Percentiles rank a stretch among this genome's conserved stretches.
Evolutionary conservation across 2,329 filamentous ascomycete genomes (phyloP).

Genomic region (Neophaeococcomyces mojaviensis): DNA sequence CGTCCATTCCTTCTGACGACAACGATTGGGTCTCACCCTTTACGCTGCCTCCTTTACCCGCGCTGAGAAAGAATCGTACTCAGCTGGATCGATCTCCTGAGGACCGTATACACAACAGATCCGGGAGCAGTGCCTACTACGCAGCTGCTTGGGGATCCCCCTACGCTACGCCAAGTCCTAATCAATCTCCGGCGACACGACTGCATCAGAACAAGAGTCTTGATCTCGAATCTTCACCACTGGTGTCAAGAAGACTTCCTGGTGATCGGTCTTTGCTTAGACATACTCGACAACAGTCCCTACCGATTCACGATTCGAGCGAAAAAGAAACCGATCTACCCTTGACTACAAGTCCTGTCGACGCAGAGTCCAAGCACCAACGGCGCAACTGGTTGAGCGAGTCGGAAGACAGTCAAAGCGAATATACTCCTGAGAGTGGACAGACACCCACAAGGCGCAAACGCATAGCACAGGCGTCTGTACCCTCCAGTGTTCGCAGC

Average conservation of each 20-base stretch:
- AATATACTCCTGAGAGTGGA: conserved; percentile 54
- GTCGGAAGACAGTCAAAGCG: conserved; percentile 58
- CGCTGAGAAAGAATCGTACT: conserved; percentile 15
- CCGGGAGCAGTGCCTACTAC: conserved; percentile 48
- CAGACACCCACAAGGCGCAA: conserved; percentile 16
- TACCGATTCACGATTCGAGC: conserved; percentile 1
- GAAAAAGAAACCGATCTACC: not conserved
- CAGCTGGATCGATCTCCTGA: conserved; percentile 18
- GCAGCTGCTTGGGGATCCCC: conserved; percentile 90
- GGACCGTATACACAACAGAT: conserved; percentile 27
- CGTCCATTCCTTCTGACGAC: conserved; percentile 18
- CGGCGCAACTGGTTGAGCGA: conserved; percentile 79
- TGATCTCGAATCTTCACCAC: conserved; percentile 12
- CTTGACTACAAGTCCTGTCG: conserved; percentile 22
- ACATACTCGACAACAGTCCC: conserved; percentile 2
- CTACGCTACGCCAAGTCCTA: conserved; percentile 59
- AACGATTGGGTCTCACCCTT: conserved; percentile 21
- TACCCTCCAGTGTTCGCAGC: not conserved
- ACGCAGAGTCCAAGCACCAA: conserved; percentile 53
- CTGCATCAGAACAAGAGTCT: conserved; percentile 26
- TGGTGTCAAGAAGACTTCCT: conserved; percentile 4
- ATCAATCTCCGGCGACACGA: conserved; percentile 31
- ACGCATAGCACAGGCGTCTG: conserved; percentile 2
- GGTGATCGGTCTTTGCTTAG: not conserved
- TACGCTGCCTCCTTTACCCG: conserved; percentile 22